Evolutionary conservation across 768 basidiomycete genomes (phyloP), one percentile per base, ranked within the genome.

Genomic region (Suillus weaverae): DNA sequence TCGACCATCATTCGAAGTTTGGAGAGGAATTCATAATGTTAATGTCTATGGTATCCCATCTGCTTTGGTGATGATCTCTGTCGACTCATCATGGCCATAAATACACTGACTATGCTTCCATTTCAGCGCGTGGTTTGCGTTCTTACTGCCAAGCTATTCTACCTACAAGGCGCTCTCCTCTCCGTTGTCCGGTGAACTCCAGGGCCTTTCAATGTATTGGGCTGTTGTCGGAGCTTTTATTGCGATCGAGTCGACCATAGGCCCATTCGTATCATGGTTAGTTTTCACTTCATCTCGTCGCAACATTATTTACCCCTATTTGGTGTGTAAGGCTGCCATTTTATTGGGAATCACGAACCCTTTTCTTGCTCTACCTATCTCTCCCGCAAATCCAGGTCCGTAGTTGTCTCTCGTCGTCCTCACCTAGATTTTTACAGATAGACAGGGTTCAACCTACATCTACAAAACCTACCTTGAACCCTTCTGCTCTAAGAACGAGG

Each of bases 341-440:
- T 72, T 91, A 91, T 71, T 90, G 86, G 86, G 90, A 91, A 70
- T 53, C 85, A 61, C 86, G 90, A 69, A 89, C 87, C n/a, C 30
- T 86, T 4, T 86, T 90, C 72, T 72, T 91, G 4, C 79, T 91
- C 32, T 91, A 87, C 78, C 73, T 91, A 51, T 77, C 89, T 10
- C 82, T 91, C 20, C 89, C 89, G 8, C 89, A 90, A 77, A 89
- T 83, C 1, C 83, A 89, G 83, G 90, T 86, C 64, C 56, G 78
- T 76, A 39, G 46, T 56, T 38, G 11, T 46, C 35, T 62, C 13
- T 44, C 4, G 48, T 18, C 44, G 50, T 33, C 53, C 30, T 43
- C 59, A 38, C 18, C 39, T 33, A 53, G 60, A 55, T 70, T 65
- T 69, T 65, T 55, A 33, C 59, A 14, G 18, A 54, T n/a, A 32